Base-by-base conservation (phyloP, 2,329 filamentous ascomycete genomes). In the Nothopassalora personata region DNA sequence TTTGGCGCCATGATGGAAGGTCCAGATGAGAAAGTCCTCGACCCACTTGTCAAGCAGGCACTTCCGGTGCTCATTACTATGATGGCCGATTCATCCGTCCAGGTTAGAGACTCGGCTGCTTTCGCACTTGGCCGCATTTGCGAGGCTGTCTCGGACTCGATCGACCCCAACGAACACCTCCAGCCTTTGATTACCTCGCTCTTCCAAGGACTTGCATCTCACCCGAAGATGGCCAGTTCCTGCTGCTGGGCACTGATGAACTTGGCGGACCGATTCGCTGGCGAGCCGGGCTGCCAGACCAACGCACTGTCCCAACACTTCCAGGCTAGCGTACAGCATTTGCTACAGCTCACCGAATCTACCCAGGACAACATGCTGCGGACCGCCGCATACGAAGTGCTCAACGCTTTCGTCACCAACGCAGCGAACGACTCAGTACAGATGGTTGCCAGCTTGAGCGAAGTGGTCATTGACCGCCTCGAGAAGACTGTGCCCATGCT, bases 201-300 rank as follows among this genome's bases (percentile, higher is more conserved):
- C 9, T 99, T 99, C 80, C 86, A 87, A 67, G 94, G 93, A 53
- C 83, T 99, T 60, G 86, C 90, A 60, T 93, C 89, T 78, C 94
- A 89, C 73, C 88, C 91, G 60, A 97, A 96, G 84, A 99, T 99
- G 87, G 94, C 93, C 33, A 87, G 91, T 57, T 99, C 94, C 31
- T 97, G 94, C 85, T 99, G 94, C 80, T 97, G 95, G 94, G 92
- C 94, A 33, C 79, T 99, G 66, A 97, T 99, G 90, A 99, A 97
- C 77, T 80, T 99, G 72, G 93, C 94, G 10, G 94, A 99, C 73
- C 88, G 92, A 62, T 99, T 97, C 73, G 90, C 91, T 31, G 91
- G 91, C 59, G 92, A 97, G 57, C 83, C 87, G 57, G 90, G 90
- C 53, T 88, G 87, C 61, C 80, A 87, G 68, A 81, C 81, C 52